Evolutionary conservation across 2,329 filamentous ascomycete species (phyloP).

Genomic region (Pezicula carpinea): DNA sequence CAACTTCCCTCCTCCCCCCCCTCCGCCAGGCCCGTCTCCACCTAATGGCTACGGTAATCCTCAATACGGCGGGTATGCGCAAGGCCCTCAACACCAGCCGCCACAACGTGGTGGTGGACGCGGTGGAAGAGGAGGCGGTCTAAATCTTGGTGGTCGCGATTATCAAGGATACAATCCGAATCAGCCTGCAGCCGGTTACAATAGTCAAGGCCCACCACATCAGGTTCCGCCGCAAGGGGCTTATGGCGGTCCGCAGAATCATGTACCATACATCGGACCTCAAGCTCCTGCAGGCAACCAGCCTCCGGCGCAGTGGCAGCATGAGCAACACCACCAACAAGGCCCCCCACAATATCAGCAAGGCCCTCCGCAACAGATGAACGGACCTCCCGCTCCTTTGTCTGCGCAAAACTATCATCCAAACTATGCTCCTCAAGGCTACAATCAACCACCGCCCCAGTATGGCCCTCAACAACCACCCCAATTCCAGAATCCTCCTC

Average conservation of each 20-base stretch:
- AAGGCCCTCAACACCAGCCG: conserved; percentile 19
- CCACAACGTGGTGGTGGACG: conserved; percentile 26
- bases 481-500: conserved; percentile 22
- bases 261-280: conserved; percentile 28
- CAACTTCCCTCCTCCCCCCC: conserved; percentile 30
- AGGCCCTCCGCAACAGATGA: conserved; percentile 31
- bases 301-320: conserved; percentile 19
- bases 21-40: conserved; percentile 27
- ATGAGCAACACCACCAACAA: conserved; percentile 19
- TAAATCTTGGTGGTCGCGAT: conserved; percentile 22
- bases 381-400: conserved; percentile 36
- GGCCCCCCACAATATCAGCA: conserved; percentile 19
- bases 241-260: conserved; percentile 22
- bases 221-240: conserved; percentile 18
- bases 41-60: conserved; percentile 22
- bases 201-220: conserved; percentile 20
- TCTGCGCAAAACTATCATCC: conserved; percentile 53
- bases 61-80: conserved; percentile 22
- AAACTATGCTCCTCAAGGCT: conserved; percentile 53
- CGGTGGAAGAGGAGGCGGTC: conserved; percentile 24
- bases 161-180: conserved; percentile 18
- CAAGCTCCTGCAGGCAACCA: conserved; percentile 22
- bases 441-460: conserved; percentile 37
- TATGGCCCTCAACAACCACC: conserved; percentile 31
- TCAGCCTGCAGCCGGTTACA: conserved; percentile 16